Base-by-base conservation (phyloP, 345 rosid genomes). In the Hibiscus mutabilis region DNA sequence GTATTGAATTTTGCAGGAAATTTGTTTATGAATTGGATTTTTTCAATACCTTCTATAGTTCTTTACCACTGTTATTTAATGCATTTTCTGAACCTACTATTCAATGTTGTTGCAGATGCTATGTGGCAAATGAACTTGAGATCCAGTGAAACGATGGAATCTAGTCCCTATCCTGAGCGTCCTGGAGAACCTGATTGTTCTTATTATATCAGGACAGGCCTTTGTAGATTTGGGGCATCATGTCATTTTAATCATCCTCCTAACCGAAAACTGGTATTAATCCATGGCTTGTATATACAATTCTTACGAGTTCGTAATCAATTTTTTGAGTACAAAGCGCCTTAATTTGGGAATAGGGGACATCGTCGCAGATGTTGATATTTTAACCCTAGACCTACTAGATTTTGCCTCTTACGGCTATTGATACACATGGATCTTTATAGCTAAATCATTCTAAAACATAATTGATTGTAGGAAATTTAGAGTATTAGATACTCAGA, bases 161-260 rank as follows among this genome's bases (percentile, higher is more conserved):
- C 86, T 29, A 86, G 93, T 70, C 73, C 86, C 12, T 91, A 89
- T 71, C 98, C 99, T 18, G 93, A 91, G 77, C 89, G 93, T 49
- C 89, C 91, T 35, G 99, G 99, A 66, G 98, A 92, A 81, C 96
- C 88, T 3, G 93, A 92, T 82, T 96, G 99, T 81, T 88, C 98
- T 75, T 92, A 89, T 84, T 96, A 96, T 77, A 91, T 96, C 68
- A 82, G 98, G 82, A 96, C 99, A 56, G 99, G 99, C 44, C 95
- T 96, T 66, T 96, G 99, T 79, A 86, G 98, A 83, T 96, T 91
- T 83, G 86, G 84, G 13, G 78, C 79, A 1, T 77, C 86, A 55
- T 83, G 86, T 70, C 86, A 81, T 46, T 83, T 81, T 72, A 81
- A 81, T 68, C 86, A 83, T 68, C 86, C 99, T 78, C 91, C 87